A percentile compares a stretch with the other conserved stretches of the same genome.
These are phyloP conservation scores for Heritiera littoralis DNA, from an alignment of 345 rosid genomes.

Conservation along the genomic window DNA sequence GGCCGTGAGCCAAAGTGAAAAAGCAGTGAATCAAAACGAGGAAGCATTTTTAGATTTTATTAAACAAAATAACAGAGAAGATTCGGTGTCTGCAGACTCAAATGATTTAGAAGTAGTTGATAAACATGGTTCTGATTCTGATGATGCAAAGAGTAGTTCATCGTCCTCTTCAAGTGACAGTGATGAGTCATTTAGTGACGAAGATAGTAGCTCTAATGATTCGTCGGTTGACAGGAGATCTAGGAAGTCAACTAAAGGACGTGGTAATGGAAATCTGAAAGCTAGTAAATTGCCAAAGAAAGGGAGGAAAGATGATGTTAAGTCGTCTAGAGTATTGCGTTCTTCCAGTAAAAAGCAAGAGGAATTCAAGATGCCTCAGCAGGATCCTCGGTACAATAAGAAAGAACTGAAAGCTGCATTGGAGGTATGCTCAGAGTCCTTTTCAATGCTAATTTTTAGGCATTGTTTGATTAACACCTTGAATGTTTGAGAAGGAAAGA, in stretches of 20 bases:
- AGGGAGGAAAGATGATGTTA: conserved; percentile 5
- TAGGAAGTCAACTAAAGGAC: conserved; percentile 9
- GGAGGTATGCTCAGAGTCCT: conserved; percentile 27
- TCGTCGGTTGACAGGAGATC: neutral
- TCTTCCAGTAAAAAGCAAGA: conserved; percentile 28
- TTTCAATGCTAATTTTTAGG: neutral
- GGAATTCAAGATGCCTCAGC: conserved; percentile 22
- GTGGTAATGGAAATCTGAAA: neutral
- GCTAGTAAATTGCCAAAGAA: conserved; percentile 9
- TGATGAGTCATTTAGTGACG: conserved; percentile 15
- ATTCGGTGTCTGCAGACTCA: neutral
- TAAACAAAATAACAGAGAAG: conserved; percentile 24
- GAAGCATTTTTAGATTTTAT: conserved; percentile 30
- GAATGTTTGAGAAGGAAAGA: neutral
- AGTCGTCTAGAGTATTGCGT: conserved; percentile 20
- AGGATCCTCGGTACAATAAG: conserved; percentile 32
- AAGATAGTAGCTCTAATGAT: conserved; percentile 16
- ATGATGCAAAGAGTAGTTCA: neutral
- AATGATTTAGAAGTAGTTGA: conserved; percentile 22
- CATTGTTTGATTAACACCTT: conserved; percentile 1
- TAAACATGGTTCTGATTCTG: neutral
- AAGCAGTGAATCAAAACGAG: conserved; percentile 11
- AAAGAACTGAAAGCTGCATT: conserved; percentile 44
- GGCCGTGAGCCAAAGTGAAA: conserved; percentile 15
- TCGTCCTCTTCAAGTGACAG: conserved; percentile 21